Base-by-base conservation (phyloP, 352 stramenopile species). In the Phytopythium boreale region DNA sequence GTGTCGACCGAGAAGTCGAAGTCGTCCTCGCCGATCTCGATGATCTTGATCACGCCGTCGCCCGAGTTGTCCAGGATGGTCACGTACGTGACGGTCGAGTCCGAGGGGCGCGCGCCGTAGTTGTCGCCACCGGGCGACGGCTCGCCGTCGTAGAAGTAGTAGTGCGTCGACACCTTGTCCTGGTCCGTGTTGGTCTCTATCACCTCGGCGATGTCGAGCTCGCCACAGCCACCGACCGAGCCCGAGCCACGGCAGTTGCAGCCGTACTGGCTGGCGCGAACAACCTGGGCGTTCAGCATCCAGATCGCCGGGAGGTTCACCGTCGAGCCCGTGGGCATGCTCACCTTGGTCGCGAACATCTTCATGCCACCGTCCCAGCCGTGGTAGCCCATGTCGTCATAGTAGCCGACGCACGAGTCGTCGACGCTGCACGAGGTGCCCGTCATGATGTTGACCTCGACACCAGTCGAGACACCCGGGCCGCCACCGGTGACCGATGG, bases 401-500 rank as follows among this genome's bases (percentile, higher is more conserved):
- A 84, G 70, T 86, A 93, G n/a, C 84, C 84, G 39, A 79, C 67
- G 70, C 82, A 93, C 6, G 65, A 67, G 26, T 71, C 68, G 6
- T 78, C 56, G 9, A 79, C 71, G 1, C 44, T 70, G 55, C 79
- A 89, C 65, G 80, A 84, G n/a, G 72, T 82, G 37, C 51, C 61
- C 6, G 73, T 79, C 82, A 92, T 87, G 69, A 92, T 90, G 76
- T 92, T 90, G 1, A 92, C 78, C 36, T 90, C 84, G 4, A 77
- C 83, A 62, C 82, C 84, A 2, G 84, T 92, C 22, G 73, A 67
- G 19, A 90, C 63, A 41, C 84, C 85, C 0, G 78, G 73, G 17
- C 84, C 84, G 5, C 72, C 80, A 52, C 69, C 77, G 5, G 53
- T 64, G 26, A 76, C 66, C 7, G 62, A 71, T 43, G 76, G 68